A percentile compares a stretch with the other conserved stretches of the same genome.
phyloP scores from a whole-genome alignment of 352 stramenopile genomes.

The Globisporangium solare region DNA sequence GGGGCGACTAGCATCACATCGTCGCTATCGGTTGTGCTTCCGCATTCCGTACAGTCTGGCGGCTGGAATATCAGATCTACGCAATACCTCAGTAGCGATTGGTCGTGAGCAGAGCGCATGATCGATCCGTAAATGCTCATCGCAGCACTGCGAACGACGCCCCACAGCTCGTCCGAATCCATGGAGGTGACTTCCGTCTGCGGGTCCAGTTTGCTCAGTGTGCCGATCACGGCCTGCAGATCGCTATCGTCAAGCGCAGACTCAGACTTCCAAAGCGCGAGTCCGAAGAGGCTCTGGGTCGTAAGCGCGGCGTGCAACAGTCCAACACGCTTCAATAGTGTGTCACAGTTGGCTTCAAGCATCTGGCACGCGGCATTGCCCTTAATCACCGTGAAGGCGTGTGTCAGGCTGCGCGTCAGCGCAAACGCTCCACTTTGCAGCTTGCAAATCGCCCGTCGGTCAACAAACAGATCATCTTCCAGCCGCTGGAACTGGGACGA shows the following conservation, averaged over 20 bases:
- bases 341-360: slow-evolving; percentile 3
- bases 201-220: not conserved
- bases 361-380: slow-evolving; percentile 11
- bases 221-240: slow-evolving; percentile 6
- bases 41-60: not conserved
- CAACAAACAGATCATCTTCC: not conserved
- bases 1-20: not conserved
- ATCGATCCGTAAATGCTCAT: slow-evolving; percentile 26
- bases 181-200: not conserved
- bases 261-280: slow-evolving; percentile 10
- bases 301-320: slow-evolving; percentile 21
- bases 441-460: slow-evolving; percentile 3
- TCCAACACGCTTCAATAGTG: slow-evolving; percentile 22
- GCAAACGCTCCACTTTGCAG: slow-evolving; percentile 14
- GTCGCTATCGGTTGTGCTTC: not conserved
- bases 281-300: slow-evolving; percentile 10
- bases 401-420: slow-evolving; percentile 20
- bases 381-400: slow-evolving; percentile 23
- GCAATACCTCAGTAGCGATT: slow-evolving; percentile 23
- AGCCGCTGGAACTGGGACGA: not conserved
- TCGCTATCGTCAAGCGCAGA: slow-evolving; percentile 10
- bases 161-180: not conserved
- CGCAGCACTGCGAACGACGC: slow-evolving; percentile 15
- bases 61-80: slow-evolving; percentile 15
- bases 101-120: slow-evolving; percentile 17